These are phyloP conservation scores for Clitoria ternatea DNA, from an alignment of 306 rosid species.

Conservation along the genomic window DNA sequence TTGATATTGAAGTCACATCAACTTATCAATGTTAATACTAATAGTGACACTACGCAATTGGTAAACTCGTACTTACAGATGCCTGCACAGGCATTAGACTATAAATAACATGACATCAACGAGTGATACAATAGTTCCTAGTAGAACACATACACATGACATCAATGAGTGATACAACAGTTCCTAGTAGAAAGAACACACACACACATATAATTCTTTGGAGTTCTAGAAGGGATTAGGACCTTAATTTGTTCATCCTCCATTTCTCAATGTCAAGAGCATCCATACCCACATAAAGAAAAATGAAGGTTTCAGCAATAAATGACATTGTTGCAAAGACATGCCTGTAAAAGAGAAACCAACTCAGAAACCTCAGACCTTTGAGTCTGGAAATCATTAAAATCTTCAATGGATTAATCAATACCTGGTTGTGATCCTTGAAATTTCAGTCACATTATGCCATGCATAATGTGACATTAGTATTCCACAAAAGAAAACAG, in stretches of 20 bases:
- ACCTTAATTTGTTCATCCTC: conserved; percentile 76
- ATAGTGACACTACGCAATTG: not conserved
- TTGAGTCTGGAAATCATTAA: not conserved
- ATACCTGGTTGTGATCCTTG: conserved; percentile 83
- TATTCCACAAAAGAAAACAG: conserved; percentile 92
- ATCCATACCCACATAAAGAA: conserved; percentile 94
- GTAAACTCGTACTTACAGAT: not conserved
- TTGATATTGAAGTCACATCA: not conserved
- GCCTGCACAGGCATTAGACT: not conserved
- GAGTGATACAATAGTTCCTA: not conserved
- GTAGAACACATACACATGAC: not conserved
- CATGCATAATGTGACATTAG: conserved; percentile 91
- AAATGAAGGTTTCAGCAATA: conserved; percentile 84
- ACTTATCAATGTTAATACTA: not conserved
- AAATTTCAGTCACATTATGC: conserved; percentile 66
- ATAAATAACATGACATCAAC: not conserved
- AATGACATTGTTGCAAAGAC: conserved; percentile 86
- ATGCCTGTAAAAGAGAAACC: conserved; percentile 46
- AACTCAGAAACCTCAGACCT: conserved; percentile 11
- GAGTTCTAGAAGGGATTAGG: conserved; percentile 7
- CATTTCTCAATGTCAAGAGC: conserved; percentile 91
- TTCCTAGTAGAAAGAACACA: not conserved
- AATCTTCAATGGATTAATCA: not conserved
- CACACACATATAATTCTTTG: not conserved
- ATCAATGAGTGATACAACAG: not conserved